Evolutionary conservation across 1,139 yeast species (phyloP).

Genomic region (Geotrichum klebahnii): DNA sequence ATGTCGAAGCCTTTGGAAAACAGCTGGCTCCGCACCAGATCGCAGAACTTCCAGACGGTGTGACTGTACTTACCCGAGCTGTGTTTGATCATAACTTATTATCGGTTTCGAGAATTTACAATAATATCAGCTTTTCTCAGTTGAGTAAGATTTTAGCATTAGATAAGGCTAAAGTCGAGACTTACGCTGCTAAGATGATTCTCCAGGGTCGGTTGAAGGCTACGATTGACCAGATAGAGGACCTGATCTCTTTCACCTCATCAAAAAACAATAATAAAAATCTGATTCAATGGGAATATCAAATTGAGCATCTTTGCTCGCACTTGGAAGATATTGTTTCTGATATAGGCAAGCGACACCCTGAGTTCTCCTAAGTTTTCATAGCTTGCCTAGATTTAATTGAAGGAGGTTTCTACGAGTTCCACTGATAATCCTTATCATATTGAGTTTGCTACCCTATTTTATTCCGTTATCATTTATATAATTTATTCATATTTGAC

Average conservation of each 20-base stretch:
- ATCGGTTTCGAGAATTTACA: slow-evolving; percentile 37
- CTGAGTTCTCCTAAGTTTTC: slow-evolving; percentile 1
- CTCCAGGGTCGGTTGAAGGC: slow-evolving; percentile 37
- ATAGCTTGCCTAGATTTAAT: not conserved
- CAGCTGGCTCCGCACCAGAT: slow-evolving; percentile 33
- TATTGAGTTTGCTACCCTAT: not conserved
- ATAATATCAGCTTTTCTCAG: slow-evolving; percentile 33
- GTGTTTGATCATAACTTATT: slow-evolving; percentile 39
- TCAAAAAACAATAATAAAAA: slow-evolving; percentile 20
- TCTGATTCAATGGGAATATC: slow-evolving; percentile 35
- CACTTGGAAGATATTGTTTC: slow-evolving; percentile 31
- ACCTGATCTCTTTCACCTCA: slow-evolving; percentile 32
- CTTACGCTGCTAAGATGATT: slow-evolving; percentile 38
- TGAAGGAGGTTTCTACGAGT: not conserved
- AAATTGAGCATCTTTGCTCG: slow-evolving; percentile 30
- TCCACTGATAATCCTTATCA: not conserved
- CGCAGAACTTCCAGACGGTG: slow-evolving; percentile 34
- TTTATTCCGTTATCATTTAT: too few relatives aligned
- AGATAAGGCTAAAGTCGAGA: slow-evolving; percentile 34
- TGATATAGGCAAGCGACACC: slow-evolving; percentile 14
- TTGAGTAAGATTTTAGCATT: slow-evolving; percentile 35
- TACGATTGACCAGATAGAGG: slow-evolving; percentile 38
- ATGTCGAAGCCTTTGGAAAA: slow-evolving; percentile 31
- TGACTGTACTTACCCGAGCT: slow-evolving; percentile 36
- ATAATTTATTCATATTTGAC: too few relatives aligned